Evolutionary conservation across 225 moss, liverwort and hornwort genomes (phyloP).

Genomic region (Physcomitrium patens): DNA sequence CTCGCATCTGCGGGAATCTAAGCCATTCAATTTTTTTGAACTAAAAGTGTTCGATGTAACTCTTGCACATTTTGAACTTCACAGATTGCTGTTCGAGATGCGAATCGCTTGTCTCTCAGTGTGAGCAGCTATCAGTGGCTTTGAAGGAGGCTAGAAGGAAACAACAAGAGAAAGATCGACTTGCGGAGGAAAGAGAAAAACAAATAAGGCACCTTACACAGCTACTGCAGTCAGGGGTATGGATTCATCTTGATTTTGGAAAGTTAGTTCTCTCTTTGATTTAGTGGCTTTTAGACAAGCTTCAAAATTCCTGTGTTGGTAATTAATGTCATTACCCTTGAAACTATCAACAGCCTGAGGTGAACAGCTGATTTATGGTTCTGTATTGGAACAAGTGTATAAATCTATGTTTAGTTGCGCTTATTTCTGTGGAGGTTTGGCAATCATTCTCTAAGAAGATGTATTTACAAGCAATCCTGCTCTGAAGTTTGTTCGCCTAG

Average conservation of each 20-base stretch:
- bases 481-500: slow-evolving; percentile 5
- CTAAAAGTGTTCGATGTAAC: neutral
- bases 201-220: slow-evolving; percentile 63
- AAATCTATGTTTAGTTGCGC: neutral
- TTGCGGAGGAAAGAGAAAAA: slow-evolving; percentile 62
- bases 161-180: slow-evolving; percentile 55
- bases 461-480: neutral
- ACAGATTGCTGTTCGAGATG: slow-evolving; percentile 68
- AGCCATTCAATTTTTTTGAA: neutral
- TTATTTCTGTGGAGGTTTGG: neutral
- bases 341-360: slow-evolving; percentile 5
- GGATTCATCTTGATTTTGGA: slow-evolving; percentile 21
- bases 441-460: neutral
- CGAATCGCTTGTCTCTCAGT: slow-evolving; percentile 55
- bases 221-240: slow-evolving; percentile 64
- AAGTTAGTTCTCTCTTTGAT: slow-evolving; percentile 1
- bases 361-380: neutral
- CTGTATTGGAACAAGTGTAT: neutral
- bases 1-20: neutral
- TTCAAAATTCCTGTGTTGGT: neutral
- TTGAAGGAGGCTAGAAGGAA: slow-evolving; percentile 63
- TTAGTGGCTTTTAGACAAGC: slow-evolving; percentile 1
- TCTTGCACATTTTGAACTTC: neutral
- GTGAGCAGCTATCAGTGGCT: slow-evolving; percentile 60
- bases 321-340: neutral